phyloP scores from a whole-genome alignment of 148 eudicot species.

The Camellia lanceoleosa region DNA sequence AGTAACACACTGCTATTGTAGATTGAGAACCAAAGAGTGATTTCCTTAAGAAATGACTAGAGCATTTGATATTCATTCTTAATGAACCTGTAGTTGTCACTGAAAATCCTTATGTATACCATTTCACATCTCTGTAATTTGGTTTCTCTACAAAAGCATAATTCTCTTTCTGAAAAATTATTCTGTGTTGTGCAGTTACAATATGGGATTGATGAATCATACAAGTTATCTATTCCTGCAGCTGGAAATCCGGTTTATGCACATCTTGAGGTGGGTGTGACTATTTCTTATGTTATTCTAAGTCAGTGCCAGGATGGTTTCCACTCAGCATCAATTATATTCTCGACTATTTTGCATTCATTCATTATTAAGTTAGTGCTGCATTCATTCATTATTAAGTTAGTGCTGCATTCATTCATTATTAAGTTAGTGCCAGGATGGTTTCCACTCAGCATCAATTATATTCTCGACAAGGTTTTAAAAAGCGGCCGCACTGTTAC shows the following conservation, averaged over 20 bases:
- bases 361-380: neutral
- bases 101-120: neutral
- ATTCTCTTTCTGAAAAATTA: conserved; percentile 17
- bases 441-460: neutral
- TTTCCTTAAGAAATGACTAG: too few species aligned
- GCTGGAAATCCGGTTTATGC: conserved; percentile 58
- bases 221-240: conserved; percentile 52
- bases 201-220: conserved; percentile 70
- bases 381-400: too few species aligned
- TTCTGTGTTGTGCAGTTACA: conserved; percentile 57
- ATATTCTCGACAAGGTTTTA: neutral
- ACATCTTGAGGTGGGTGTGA: conserved; percentile 47
- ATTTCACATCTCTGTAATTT: neutral
- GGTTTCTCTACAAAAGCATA: neutral
- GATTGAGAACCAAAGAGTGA: too few species aligned
- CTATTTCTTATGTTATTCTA: neutral
- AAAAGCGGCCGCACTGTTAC: too few species aligned
- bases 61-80: neutral
- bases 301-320: too few species aligned
- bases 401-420: neutral
- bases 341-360: neutral
- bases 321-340: neutral
- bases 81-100: neutral
- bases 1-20: too few species aligned
- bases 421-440: too few species aligned